A percentile compares a stretch with the other conserved stretches of the same genome.
phyloP scores from a whole-genome alignment of 2,329 filamentous ascomycete genomes.

The Rutstroemia sp. region DNA sequence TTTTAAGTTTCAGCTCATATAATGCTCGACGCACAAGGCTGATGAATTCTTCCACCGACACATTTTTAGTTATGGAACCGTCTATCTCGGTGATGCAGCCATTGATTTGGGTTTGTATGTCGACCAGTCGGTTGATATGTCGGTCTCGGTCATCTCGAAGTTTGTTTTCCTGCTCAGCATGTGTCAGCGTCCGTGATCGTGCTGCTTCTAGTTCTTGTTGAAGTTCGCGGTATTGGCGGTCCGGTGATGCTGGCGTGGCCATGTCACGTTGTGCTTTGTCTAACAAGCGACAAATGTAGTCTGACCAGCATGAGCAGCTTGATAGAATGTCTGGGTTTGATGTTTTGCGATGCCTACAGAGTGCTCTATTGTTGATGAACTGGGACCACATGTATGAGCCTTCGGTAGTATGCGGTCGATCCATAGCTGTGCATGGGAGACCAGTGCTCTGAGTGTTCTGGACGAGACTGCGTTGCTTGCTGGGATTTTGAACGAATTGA shows the following conservation, averaged over 20 bases:
- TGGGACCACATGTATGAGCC: background rate
- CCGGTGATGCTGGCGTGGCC: background rate
- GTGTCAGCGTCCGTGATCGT: background rate
- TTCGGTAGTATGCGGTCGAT: background rate
- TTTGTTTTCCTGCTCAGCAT: background rate
- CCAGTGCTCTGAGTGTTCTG: background rate
- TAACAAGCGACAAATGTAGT: background rate
- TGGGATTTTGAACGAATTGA: background rate
- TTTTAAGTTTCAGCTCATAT: background rate
- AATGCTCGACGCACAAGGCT: background rate
- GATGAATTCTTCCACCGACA: constrained; percentile 4
- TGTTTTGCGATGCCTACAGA: background rate
- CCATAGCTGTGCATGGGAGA: background rate
- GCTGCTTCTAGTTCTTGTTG: background rate
- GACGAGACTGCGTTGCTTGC: background rate
- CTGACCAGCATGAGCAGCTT: background rate
- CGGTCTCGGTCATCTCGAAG: constrained; percentile 5
- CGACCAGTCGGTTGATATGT: constrained; percentile 3
- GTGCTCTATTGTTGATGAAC: background rate
- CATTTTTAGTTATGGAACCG: background rate
- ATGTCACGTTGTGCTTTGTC: background rate
- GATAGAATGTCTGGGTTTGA: background rate
- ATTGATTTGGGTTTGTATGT: constrained; percentile 4
- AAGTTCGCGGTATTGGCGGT: background rate
- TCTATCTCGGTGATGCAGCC: constrained; percentile 1